A percentile compares a stretch with the other conserved stretches of the same genome.
Conservation (phyloP, 495 filamentous ascomycete genomes). For the Talaromyces liani region DNA sequence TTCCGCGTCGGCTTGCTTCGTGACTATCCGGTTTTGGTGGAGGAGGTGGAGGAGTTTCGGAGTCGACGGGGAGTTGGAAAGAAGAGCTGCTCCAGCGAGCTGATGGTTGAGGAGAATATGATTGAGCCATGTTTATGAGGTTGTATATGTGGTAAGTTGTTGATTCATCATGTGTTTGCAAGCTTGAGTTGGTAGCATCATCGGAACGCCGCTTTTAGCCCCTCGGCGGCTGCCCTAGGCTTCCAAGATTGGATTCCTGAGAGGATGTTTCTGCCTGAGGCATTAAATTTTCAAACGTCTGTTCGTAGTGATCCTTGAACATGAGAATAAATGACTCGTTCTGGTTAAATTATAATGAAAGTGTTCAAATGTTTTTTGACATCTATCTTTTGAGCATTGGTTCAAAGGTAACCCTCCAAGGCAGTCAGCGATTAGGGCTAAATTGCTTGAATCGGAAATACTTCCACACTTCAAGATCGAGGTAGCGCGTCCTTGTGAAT, state of each 20-base stretch:
- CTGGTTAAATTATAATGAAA: too few relatives aligned
- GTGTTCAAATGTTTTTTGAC: neutral
- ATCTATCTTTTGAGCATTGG: neutral
- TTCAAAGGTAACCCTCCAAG: too few relatives aligned
- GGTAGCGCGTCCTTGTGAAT: too few relatives aligned
- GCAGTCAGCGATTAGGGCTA: too few relatives aligned
- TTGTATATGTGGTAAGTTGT: neutral
- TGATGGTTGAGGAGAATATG: constrained; percentile 2
- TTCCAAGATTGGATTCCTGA: neutral
- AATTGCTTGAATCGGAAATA: too few relatives aligned
- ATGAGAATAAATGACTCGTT: too few relatives aligned
- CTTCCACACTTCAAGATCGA: too few relatives aligned
- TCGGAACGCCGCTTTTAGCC: neutral
- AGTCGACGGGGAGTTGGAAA: constrained; percentile 21
- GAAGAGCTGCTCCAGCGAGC: constrained; percentile 3
- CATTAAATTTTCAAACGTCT: neutral
- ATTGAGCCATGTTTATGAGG: neutral
- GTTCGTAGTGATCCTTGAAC: too few relatives aligned
- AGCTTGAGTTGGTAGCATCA: neutral
- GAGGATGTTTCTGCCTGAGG: neutral
- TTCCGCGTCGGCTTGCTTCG: constrained; percentile 60
- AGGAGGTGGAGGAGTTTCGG: constrained; percentile 57
- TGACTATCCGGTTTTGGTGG: constrained; percentile 67
- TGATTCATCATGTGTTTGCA: neutral
- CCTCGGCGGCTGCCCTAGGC: neutral